Evolutionary conservation across 1,284 basidiomycete genomes (phyloP), one percentile per base, ranked within the genome.

Genomic region (Tremellales sp.): DNA sequence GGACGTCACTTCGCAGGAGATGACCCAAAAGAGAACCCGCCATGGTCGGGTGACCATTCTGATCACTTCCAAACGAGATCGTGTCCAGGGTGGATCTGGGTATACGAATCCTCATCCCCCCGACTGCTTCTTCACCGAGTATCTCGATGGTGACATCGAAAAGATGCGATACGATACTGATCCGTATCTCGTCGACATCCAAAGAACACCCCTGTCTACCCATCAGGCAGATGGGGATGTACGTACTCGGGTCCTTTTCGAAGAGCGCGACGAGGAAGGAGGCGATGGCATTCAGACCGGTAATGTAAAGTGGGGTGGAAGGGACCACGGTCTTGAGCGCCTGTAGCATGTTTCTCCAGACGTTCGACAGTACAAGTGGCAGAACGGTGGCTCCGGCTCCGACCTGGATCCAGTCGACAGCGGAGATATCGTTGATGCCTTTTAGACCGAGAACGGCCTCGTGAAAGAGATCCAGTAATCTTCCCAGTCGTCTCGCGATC

Each of bases 301-400:
- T 28, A 13, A 46, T 32, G 41, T 47, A 61, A 4, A 63, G 39
- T 3, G 57, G 52, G 6, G 55, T 58, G 26, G 49, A 47, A 1
- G 48, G 38, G 6, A 13, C 45, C 8, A 33, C 34, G 18, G 46
- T 43, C 6, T 50, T 42, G 27, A 70, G 40, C 1, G 64, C 63
- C 6, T 45, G 21, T 8, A 71, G 47, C n/a, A 70, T 46, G 38
- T 68, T 68, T 10, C 36, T 37, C 69, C 69, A 71, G 1, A 66
- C 51, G 21, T 36, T 41, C 5, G 60, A 62, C 1, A 71, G 38
- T 3, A 38, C 36, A 1, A 40, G 21, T 1, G 69, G 67, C 5
- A 71, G 46, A 8, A 65, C 28, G 0, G 51, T 45, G 1, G 53
- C 37, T 3, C 48, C 59, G 10, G 50, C 43, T 9, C 34, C 43